Percentiles rank a stretch among this genome's conserved stretches.
phyloP scores from a whole-genome alignment of 108 stramenopile genomes.

The Cyclotella sp. region DNA sequence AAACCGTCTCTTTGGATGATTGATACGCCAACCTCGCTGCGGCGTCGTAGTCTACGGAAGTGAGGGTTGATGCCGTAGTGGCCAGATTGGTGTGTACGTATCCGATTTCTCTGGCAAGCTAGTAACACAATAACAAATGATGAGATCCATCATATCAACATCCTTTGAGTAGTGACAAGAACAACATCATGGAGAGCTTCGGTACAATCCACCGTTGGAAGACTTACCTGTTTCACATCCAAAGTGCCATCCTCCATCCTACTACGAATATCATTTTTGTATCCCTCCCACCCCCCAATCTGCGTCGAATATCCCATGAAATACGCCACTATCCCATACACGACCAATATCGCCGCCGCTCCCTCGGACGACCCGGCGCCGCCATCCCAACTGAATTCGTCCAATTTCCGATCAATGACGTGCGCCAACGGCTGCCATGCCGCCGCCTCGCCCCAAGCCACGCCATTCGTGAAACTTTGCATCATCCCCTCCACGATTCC shows the following conservation, averaged over 20 bases:
- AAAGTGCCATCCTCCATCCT: slow-evolving; percentile 19
- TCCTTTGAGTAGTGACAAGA: no score
- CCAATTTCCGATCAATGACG: slow-evolving; percentile 17
- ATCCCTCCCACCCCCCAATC: slow-evolving; percentile 11
- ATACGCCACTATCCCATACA: slow-evolving; percentile 15
- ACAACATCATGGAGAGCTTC: neutral
- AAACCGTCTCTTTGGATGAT: neutral
- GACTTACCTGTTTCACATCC: slow-evolving; percentile 25
- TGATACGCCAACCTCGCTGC: neutral
- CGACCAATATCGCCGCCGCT: slow-evolving; percentile 2
- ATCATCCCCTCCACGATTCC: no score
- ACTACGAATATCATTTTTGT: slow-evolving; percentile 7
- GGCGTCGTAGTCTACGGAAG: slow-evolving; percentile 4
- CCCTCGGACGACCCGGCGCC: neutral
- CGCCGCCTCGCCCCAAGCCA: no score
- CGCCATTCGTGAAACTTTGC: no score
- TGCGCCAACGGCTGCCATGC: neutral
- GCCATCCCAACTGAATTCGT: slow-evolving; percentile 4
- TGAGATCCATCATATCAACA: neutral
- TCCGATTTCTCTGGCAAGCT: slow-evolving; percentile 27
- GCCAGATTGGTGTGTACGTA: neutral
- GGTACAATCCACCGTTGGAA: no score
- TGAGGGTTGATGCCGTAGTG: neutral
- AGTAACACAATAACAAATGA: neutral
- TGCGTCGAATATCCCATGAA: slow-evolving; percentile 22